phyloP scores from a whole-genome alignment of 208 protist genomes.

The Wallacemonas rigidus region DNA sequence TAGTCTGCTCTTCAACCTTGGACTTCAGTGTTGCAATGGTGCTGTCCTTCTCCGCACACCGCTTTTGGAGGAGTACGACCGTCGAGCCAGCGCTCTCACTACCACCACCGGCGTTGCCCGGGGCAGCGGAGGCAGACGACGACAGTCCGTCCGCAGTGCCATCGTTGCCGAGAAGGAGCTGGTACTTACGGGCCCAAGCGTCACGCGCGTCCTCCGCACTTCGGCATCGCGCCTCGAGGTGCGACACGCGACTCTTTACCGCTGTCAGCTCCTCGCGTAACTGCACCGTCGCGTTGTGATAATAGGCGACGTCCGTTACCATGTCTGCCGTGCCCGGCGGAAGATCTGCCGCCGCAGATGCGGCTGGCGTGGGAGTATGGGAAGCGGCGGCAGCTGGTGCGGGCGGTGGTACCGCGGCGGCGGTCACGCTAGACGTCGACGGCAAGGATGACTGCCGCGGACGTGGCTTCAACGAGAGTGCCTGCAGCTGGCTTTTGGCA shows the following conservation, averaged over 20 bases:
- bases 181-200: conserved; percentile 52
- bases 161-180: conserved; percentile 42
- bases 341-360: background rate
- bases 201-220: conserved; percentile 37
- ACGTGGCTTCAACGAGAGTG: conserved; percentile 44
- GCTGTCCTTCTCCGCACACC: conserved; percentile 58
- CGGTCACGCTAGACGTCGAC: background rate
- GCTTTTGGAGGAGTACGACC: conserved; percentile 35
- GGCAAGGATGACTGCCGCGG: background rate
- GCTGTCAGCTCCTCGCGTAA: conserved; percentile 57
- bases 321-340: conserved; percentile 12
- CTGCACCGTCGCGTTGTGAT: conserved; percentile 39
- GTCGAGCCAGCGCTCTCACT: conserved; percentile 2
- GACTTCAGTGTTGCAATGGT: conserved; percentile 49
- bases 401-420: background rate
- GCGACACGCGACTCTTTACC: conserved; percentile 25
- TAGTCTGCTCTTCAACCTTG: conserved; percentile 46
- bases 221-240: conserved; percentile 45
- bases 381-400: too few species aligned
- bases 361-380: too few species aligned
- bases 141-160: background rate
- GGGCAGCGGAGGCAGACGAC: background rate
- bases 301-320: conserved; percentile 37
- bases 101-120: background rate
- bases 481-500: conserved; percentile 45